Evolutionary conservation across 352 stramenopile genomes (phyloP), one percentile per base, ranked within the genome.

Genomic region (Pythium phragmiticola): DNA sequence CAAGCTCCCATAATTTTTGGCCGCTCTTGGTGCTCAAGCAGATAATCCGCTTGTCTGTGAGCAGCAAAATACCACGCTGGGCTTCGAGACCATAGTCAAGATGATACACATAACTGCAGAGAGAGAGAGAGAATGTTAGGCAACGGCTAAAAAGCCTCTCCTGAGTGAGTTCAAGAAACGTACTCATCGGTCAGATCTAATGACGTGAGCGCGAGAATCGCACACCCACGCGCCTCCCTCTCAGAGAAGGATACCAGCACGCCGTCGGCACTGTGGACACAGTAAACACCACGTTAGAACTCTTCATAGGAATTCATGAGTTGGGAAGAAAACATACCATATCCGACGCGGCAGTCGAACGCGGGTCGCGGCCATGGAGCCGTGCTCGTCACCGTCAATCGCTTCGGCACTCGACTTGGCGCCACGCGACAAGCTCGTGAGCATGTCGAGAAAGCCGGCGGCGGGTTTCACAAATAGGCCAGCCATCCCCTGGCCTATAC

Each of bases 391-490:
- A 2, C 80, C 80, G 56, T 92, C 84, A 53, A 94, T 83, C 5
- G 84, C 82, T 36, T 92, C 80, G 14, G 86, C 86, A 65, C 82
- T 94, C 39, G 82, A 89, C 66, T 95, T 95, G 21, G 84, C 84
- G 19, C 87, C 87, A 60, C 83, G 65, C 19, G 84, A 95, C 30
- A 94, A 63, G 60, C 80, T 92, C 16, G 84, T 95, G 19, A 94
- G 76, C 56, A 95, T 72, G 43, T 95, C 87, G 7, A 95, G 68
- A 57, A 95, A 90, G 0, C 87, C 87, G 6, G 84, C 87, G 1
- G 84, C 91, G 2, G 87, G 87, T 56, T 95, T 95, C 2, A 94
- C 84, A 7, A 95, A 85, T 42, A 95, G 69, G 19, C 87, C 87
- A 7, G 84, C 87, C 48, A 94, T 80, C 8, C 87, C 87, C 64